Evolutionary conservation across 768 basidiomycete species (phyloP), one percentile per base, ranked within the genome.

Genomic region (Hygrophoropsis aurantiaca): DNA sequence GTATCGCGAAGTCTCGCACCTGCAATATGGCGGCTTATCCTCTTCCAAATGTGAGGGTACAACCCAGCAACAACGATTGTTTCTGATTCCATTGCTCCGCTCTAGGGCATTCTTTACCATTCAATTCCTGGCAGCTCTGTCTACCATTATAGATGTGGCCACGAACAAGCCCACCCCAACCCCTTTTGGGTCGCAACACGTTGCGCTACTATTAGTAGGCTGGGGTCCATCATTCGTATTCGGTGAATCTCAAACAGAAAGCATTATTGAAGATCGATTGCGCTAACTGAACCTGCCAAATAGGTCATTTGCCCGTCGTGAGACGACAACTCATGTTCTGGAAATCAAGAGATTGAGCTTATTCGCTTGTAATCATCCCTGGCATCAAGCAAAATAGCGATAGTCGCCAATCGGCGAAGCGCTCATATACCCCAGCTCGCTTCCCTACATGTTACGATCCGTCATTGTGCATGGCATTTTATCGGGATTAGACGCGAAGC

Each of bases 111-210:
- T 81, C 62, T 68, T 74, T 13, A 54, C 66, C 18, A 60, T 74
- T 40, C 76, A 83, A 55, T 59, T 74, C 21, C 68, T 84, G 19
- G 68, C 75, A 8, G 71, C 72, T 39, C 66, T 82, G 45, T 73
- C 77, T 5, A 76, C 79, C 2, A 53, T 82, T 23, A 60, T 82
- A 32, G 81, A 84, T 56, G 67, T 81, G 32, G 69, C 58, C 24
- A 65, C 27, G 42, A 60, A 60, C 37, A 65, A 62, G 1, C 41
- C 61, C 19, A 52, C 54, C 11, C 81, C 84, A 2, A 63, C 74
- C 11, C 66, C 83, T 4, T 77, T 87, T 53, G 84, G 83, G 21
- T 78, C 83, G 23, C 84, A 87, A 49, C 81, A 87, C 58, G 57
- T 87, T 45, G 79, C 81, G 32, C 58, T 86, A 37, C 55, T 86